Base-by-base conservation (phyloP, 2,329 filamentous ascomycete genomes). In the Ophiocordyceps camponoti-floridani region DNA sequence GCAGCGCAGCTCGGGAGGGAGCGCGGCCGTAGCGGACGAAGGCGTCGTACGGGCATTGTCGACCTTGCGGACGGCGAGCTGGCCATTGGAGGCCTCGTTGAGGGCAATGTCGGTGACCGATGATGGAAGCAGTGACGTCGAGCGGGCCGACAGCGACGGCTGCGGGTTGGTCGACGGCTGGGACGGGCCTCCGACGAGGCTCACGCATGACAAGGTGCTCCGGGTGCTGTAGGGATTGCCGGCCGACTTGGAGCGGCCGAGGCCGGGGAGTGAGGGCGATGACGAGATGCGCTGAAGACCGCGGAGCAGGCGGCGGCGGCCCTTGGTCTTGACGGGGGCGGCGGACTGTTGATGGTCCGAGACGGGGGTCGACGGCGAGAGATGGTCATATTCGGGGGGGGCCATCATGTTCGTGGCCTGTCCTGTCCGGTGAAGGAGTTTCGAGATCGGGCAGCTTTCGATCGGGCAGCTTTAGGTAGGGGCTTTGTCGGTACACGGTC, bases 261-360 rank as follows among this genome's bases (percentile, higher is more conserved):
- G 61, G 47, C 74, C 73, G 38, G 73, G 68, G 43, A 94, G 64
- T 14, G 82, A 84, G 1, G 83, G 79, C 7, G 81, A 85, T 0
- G 86, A 94, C 11, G 84, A 80, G 55, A 93, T 89, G 47, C 84
- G 79, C 49, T 89, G 81, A 43, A 94, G 70, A 30, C 79, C 77
- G 49, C 79, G 77, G 16, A 93, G 66, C 31, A 94, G 62, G 47
- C 79, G 76, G 53, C 79, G 76, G 42, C 82, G 75, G 44, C 77
- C 73, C 58, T 79, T 86, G 46, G 74, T 67, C 61, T 81, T 85
- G 26, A 50, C 41, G 42, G 55, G 51, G 45, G 53, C 47, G 30
- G 58, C 57, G 50, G 55, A 51, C 40, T 51, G 28, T 2, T 30
- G 28, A 30, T 30, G 28, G 8, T 30, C 28, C 9, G 28, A 30